phyloP scores from a whole-genome alignment of 208 protist genomes.

The Herpetomonas tarakana region DNA sequence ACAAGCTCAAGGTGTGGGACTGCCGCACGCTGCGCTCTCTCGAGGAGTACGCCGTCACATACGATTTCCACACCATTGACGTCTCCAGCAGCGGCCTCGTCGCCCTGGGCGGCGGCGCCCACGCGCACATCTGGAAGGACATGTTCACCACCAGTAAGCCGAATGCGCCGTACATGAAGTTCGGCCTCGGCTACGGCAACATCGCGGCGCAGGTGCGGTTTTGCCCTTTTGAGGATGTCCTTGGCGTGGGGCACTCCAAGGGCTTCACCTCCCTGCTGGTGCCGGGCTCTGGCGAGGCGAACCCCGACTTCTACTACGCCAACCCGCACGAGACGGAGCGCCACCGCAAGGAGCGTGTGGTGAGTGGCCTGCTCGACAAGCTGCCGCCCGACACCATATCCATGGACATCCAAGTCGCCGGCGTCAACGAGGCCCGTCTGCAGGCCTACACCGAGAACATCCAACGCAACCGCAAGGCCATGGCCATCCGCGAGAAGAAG shows the following conservation, averaged over 20 bases:
- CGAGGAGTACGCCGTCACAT: constrained; percentile 86
- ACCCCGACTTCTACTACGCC: constrained; percentile 92
- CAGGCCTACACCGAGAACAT: constrained; percentile 85
- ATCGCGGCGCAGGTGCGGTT: constrained; percentile 68
- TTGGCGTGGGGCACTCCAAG: constrained; percentile 82
- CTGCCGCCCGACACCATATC: constrained; percentile 92
- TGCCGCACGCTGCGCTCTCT: constrained; percentile 92
- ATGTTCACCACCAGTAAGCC: constrained; percentile 76
- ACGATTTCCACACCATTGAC: constrained; percentile 77
- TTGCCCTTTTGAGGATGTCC: constrained; percentile 91
- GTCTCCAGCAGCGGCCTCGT: constrained; percentile 87
- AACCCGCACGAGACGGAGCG: constrained; percentile 93
- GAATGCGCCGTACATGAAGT: constrained; percentile 80
- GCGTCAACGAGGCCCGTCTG: constrained; percentile 77
- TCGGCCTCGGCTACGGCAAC: constrained; percentile 87
- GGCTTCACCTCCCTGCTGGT: constrained; percentile 90
- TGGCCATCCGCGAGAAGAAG: constrained; percentile 85
- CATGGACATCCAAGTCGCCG: constrained; percentile 84
- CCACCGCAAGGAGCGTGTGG: constrained; percentile 86
- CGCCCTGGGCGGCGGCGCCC: constrained; percentile 72
- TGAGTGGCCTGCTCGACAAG: constrained; percentile 89
- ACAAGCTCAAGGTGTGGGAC: constrained; percentile 98
- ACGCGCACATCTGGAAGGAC: constrained; percentile 89
- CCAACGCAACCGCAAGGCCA: constrained; percentile 70
- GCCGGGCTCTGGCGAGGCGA: constrained; percentile 88